These are phyloP conservation scores for Hydrangea macrophylla DNA, from an alignment of 148 eudicot genomes.

Conservation along the genomic window DNA sequence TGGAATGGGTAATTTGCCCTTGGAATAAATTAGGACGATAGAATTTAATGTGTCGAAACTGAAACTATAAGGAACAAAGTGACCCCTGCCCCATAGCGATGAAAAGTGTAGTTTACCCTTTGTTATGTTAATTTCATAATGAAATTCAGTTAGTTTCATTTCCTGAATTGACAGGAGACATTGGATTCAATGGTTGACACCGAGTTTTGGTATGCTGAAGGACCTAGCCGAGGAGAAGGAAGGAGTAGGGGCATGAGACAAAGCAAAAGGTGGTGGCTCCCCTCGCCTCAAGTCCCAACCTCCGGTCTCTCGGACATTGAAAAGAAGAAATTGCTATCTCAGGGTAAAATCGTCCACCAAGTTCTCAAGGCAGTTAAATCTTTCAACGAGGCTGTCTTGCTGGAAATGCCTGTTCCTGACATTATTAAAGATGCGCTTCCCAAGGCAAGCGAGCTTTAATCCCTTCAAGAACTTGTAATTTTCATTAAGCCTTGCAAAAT, in stretches of 20 bases:
- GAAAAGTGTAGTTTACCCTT: too few species aligned
- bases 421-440: constrained; percentile 67
- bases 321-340: constrained; percentile 64
- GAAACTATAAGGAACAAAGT: too few species aligned
- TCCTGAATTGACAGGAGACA: constrained; percentile 52
- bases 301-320: constrained; percentile 76
- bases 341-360: constrained; percentile 79
- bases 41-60: too few species aligned
- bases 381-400: constrained; percentile 70
- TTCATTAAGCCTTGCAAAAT: neutral
- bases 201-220: constrained; percentile 92
- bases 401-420: constrained; percentile 68
- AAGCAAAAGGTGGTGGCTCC: constrained; percentile 98
- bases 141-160: constrained; percentile 1
- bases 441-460: constrained; percentile 47
- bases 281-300: constrained; percentile 75
- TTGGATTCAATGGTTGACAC: constrained; percentile 74
- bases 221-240: constrained; percentile 69
- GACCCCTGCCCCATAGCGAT: too few species aligned
- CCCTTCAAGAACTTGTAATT: neutral
- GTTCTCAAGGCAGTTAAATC: constrained; percentile 93
- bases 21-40: too few species aligned
- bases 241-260: constrained; percentile 51
- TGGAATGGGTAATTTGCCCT: too few species aligned
- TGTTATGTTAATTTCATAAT: neutral